Conservation (phyloP, 345 rosid genomes). For the Eucalyptus pumila region DNA sequence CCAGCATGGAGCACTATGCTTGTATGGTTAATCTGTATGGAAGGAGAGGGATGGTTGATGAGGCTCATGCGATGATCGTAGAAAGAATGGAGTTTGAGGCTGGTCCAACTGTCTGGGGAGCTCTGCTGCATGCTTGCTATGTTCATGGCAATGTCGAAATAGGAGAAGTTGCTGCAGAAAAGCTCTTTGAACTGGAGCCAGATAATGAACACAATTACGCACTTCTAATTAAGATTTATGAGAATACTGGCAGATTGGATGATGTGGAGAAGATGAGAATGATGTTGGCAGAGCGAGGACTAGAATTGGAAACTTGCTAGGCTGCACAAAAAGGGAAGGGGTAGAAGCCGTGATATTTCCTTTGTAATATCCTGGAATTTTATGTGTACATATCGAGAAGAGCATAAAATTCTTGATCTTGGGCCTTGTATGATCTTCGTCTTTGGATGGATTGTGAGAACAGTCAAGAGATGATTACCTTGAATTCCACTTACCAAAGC, state of each 20-base stretch:
- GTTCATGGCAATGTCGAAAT: constrained; percentile 48
- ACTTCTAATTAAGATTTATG: constrained; percentile 58
- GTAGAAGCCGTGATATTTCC: not conserved
- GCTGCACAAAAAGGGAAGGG: constrained; percentile 2
- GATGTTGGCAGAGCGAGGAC: constrained; percentile 66
- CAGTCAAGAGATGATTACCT: not conserved
- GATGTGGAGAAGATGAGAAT: constrained; percentile 49
- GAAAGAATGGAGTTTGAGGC: constrained; percentile 57
- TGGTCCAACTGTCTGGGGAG: constrained; percentile 87
- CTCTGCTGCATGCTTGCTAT: constrained; percentile 61
- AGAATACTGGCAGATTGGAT: constrained; percentile 22
- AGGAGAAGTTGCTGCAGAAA: constrained; percentile 58
- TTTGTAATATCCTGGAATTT: not conserved
- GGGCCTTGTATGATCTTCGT: not conserved
- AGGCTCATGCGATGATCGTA: constrained; percentile 47
- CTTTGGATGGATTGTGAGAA: not conserved
- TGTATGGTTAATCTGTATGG: constrained; percentile 83
- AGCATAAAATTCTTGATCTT: not conserved
- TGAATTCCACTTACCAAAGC: not conserved
- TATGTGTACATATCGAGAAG: not conserved
- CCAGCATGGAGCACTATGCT: constrained; percentile 66
- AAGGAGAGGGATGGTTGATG: constrained; percentile 45
- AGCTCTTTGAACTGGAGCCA: constrained; percentile 71
- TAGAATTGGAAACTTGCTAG: not conserved
- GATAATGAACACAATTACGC: constrained; percentile 75